A percentile compares a stretch with the other conserved stretches of the same genome.
Evolutionary conservation across 176 grass and related monocot genomes (phyloP).

Genomic region (Zoysia pacifica): DNA sequence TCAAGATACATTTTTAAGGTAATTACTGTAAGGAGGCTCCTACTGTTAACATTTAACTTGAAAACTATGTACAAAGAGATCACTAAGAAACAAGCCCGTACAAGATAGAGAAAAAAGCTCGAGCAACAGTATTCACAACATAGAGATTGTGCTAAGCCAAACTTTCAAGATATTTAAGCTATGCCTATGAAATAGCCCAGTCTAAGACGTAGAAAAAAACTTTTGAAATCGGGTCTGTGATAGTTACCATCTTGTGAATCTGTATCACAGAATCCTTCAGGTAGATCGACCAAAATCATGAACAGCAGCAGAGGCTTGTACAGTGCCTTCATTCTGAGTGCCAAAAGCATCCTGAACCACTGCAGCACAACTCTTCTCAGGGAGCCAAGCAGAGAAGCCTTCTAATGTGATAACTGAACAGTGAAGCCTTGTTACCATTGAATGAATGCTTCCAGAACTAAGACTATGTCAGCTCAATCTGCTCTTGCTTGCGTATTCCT

Average conservation of each 20-base stretch:
- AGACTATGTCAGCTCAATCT: slow-evolving; percentile 35
- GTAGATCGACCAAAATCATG: slow-evolving; percentile 36
- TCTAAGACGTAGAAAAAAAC: slow-evolving; percentile 15
- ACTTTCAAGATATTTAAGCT: slow-evolving; percentile 17
- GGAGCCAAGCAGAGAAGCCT: slow-evolving; percentile 25
- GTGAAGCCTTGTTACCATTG: slow-evolving; percentile 26
- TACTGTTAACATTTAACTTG: background rate
- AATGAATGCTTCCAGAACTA: slow-evolving; percentile 2
- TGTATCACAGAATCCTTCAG: slow-evolving; percentile 33
- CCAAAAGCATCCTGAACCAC: slow-evolving; percentile 1
- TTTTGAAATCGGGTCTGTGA: background rate
- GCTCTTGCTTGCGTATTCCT: slow-evolving; percentile 21
- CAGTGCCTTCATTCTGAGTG: slow-evolving; percentile 32
- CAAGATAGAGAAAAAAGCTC: background rate
- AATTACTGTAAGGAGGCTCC: background rate
- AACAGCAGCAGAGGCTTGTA: slow-evolving; percentile 37
- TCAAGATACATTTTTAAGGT: background rate
- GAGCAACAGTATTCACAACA: background rate
- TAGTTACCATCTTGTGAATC: slow-evolving; percentile 54
- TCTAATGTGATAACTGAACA: slow-evolving; percentile 24
- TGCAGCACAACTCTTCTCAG: slow-evolving; percentile 13
- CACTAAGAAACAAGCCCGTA: background rate
- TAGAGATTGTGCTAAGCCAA: background rate
- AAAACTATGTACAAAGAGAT: background rate
- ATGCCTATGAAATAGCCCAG: slow-evolving; percentile 20